Conservation (phyloP, 805 yeast species). For the Ogataea nitratoaversa region DNA sequence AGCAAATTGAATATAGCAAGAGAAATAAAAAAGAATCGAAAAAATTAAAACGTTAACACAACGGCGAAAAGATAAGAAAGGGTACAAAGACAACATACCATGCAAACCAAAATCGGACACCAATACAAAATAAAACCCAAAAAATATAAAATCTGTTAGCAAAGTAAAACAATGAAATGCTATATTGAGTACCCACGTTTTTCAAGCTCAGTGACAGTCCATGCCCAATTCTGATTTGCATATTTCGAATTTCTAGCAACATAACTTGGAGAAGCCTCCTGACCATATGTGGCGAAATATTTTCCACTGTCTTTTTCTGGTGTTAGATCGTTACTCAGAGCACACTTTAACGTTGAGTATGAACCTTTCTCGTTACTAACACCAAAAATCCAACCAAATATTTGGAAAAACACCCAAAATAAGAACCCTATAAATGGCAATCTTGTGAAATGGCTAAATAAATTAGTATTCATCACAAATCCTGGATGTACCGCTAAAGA, state of each 20-base stretch:
- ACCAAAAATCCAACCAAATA: constrained; percentile 67
- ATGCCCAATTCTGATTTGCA: constrained; percentile 71
- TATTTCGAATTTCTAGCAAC: constrained; percentile 55
- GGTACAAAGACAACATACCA: too few relatives aligned
- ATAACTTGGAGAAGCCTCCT: constrained; percentile 49
- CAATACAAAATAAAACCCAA: neutral
- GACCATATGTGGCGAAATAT: constrained; percentile 60
- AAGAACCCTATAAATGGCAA: constrained; percentile 72
- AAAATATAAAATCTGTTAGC: too few relatives aligned
- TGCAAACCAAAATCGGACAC: too few relatives aligned
- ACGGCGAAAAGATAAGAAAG: too few relatives aligned
- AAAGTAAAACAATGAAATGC: too few relatives aligned
- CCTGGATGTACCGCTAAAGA: constrained; percentile 79
- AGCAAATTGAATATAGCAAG: too few relatives aligned
- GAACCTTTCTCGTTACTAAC: constrained; percentile 70
- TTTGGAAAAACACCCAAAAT: constrained; percentile 67
- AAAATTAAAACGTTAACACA: too few relatives aligned
- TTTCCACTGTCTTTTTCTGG: constrained; percentile 62
- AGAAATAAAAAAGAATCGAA: too few relatives aligned
- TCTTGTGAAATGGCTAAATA: constrained; percentile 73
- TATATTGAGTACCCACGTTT: constrained; percentile 41
- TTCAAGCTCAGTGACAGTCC: constrained; percentile 63
- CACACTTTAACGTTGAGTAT: constrained; percentile 57
- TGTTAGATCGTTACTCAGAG: constrained; percentile 48
- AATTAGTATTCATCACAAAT: constrained; percentile 74